Evolutionary conservation across 768 basidiomycete genomes (phyloP).

Genomic region (Butyriboletus loyo): DNA sequence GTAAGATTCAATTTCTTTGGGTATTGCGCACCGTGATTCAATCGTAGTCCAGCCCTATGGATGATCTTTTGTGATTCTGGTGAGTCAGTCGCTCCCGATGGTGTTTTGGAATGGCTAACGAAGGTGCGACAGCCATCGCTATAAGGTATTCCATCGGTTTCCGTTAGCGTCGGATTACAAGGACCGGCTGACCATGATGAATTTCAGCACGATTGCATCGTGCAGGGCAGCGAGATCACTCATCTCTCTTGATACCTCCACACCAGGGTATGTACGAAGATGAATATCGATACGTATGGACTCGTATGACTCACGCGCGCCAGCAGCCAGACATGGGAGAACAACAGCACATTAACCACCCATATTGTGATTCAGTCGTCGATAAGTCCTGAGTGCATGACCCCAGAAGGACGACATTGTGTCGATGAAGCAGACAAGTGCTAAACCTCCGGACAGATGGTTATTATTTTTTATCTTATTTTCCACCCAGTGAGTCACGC

Average conservation of each 20-base stretch:
- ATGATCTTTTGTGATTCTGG: background rate
- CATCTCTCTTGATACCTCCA: background rate
- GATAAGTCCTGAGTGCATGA: background rate
- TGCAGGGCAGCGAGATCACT: constrained; percentile 14
- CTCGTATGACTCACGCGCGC: constrained; percentile 12
- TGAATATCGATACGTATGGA: background rate
- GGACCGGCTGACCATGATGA: background rate
- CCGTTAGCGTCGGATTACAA: background rate
- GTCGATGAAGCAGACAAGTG: background rate
- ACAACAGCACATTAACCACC: constrained; percentile 5
- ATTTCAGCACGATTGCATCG: constrained; percentile 7
- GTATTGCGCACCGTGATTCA: background rate
- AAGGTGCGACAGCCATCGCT: background rate
- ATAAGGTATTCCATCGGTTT: constrained; percentile 4
- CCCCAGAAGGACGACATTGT: no score
- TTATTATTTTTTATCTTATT: background rate
- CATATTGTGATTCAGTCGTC: constrained; percentile 2
- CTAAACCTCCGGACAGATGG: background rate
- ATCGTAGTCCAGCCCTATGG: background rate
- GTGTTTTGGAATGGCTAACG: background rate
- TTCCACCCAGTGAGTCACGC: background rate
- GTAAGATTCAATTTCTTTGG: constrained; percentile 4
- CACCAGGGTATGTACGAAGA: constrained; percentile 1
- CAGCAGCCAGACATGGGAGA: background rate
- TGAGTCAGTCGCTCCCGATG: background rate